These are phyloP conservation scores for Talaromyces sp. DNA, from an alignment of 2,329 filamentous ascomycete species.

Conservation along the genomic window DNA sequence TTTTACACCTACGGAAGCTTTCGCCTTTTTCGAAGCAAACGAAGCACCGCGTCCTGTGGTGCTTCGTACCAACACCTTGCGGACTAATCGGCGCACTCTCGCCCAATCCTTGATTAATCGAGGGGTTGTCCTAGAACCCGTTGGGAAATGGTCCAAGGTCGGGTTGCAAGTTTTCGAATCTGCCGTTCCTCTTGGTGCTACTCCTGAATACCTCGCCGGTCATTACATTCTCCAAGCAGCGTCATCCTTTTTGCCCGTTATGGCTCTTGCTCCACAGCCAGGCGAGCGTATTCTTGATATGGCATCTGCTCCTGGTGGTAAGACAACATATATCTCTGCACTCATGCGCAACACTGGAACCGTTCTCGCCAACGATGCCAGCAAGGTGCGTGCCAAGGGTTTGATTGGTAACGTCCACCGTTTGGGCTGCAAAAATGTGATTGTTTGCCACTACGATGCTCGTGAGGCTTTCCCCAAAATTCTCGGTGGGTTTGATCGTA, in stretches of 20 bases:
- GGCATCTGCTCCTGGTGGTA: constrained; percentile 92
- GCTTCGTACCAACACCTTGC: constrained; percentile 92
- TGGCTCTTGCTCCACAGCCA: constrained; percentile 92
- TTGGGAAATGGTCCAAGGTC: constrained; percentile 98
- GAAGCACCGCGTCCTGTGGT: constrained; percentile 90
- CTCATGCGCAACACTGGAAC: constrained; percentile 96
- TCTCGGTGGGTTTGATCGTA: constrained; percentile 92
- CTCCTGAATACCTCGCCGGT: constrained; percentile 92
- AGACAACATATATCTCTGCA: constrained; percentile 93
- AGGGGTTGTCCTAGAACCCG: constrained; percentile 90
- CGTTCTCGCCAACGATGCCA: constrained; percentile 94
- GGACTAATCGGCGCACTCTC: constrained; percentile 69
- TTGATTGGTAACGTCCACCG: constrained; percentile 97
- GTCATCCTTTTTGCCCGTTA: constrained; percentile 93
- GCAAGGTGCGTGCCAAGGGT: constrained; percentile 89
- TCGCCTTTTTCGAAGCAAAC: constrained; percentile 98
- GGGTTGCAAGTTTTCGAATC: constrained; percentile 95
- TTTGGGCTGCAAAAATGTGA: constrained; percentile 84
- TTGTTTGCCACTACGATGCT: constrained; percentile 94
- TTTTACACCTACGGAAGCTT: constrained; percentile 88
- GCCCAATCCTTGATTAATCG: constrained; percentile 93
- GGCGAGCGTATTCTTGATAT: constrained; percentile 88
- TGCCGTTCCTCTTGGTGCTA: constrained; percentile 80
- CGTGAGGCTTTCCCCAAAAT: constrained; percentile 82
- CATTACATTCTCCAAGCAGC: constrained; percentile 98